phyloP scores from a whole-genome alignment of 2,329 filamentous ascomycete genomes.

The Aspergillus pseudonomiae region DNA sequence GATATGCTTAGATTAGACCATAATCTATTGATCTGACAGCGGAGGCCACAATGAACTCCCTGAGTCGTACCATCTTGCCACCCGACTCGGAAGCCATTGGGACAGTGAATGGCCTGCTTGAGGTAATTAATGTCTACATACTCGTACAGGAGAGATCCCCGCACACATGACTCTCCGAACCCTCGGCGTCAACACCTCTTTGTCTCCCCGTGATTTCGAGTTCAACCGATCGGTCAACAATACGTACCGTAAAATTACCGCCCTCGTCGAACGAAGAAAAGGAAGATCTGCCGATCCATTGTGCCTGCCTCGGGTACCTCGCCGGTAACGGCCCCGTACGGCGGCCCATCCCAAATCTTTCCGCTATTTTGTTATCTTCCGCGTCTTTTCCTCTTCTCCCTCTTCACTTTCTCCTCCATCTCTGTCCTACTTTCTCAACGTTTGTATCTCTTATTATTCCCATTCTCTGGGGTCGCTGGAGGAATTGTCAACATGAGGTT shows the following conservation, averaged over 20 bases:
- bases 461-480: constrained; percentile 9
- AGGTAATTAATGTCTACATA: too few species aligned
- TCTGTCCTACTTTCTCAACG: constrained; percentile 4
- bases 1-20: not conserved
- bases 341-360: not conserved
- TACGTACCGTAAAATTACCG: not conserved
- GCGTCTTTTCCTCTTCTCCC: constrained; percentile 12
- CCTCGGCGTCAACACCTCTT: not conserved
- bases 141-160: not conserved
- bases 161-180: not conserved
- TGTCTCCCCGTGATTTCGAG: not conserved
- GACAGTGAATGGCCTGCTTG: too few species aligned
- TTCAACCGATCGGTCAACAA: constrained; percentile 3
- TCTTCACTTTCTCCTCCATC: constrained; percentile 5
- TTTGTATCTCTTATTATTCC: constrained; percentile 3
- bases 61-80: not conserved
- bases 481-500: constrained; percentile 34
- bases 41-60: not conserved
- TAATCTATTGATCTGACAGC: not conserved
- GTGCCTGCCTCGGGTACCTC: not conserved
- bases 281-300: not conserved
- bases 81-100: not conserved
- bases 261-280: not conserved
- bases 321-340: constrained; percentile 1
- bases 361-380: constrained; percentile 7